A percentile compares a stretch with the other conserved stretches of the same genome.
Evolutionary conservation across 169 alveolate species (phyloP).

Genomic region (Neospora caninum): DNA sequence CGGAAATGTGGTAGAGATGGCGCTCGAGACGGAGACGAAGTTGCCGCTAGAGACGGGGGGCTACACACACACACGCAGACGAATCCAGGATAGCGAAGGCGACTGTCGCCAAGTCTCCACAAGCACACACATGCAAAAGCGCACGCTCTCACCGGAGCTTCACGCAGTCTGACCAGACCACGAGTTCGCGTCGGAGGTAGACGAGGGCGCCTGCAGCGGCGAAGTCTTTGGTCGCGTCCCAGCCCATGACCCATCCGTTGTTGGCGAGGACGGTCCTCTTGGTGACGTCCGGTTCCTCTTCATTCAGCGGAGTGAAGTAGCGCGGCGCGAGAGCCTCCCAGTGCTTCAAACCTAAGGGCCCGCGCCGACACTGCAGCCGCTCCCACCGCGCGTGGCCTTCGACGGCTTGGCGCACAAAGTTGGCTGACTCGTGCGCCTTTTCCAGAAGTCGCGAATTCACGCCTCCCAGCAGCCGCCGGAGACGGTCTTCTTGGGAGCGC

Average conservation of each 20-base stretch:
- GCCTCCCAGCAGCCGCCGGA: background rate
- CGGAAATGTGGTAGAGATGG: too few species aligned
- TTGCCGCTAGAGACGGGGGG: too few species aligned
- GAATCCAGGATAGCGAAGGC: too few species aligned
- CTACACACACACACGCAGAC: too few species aligned
- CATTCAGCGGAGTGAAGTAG: slow-evolving; percentile 76
- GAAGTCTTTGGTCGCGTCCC: slow-evolving; percentile 88
- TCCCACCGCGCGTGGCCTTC: slow-evolving; percentile 68
- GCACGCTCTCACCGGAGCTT: slow-evolving; percentile 73
- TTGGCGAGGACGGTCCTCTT: slow-evolving; percentile 70
- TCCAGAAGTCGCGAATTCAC: slow-evolving; percentile 9
- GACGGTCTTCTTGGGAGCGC: background rate
- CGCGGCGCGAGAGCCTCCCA: slow-evolving; percentile 79
- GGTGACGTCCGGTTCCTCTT: slow-evolving; percentile 61
- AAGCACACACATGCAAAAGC: background rate
- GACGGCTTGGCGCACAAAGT: slow-evolving; percentile 25
- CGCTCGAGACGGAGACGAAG: too few species aligned
- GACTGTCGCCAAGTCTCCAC: background rate
- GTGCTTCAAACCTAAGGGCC: slow-evolving; percentile 72
- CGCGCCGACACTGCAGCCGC: slow-evolving; percentile 71
- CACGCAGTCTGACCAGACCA: slow-evolving; percentile 93
- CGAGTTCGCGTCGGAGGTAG: slow-evolving; percentile 89
- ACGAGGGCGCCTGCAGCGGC: slow-evolving; percentile 89
- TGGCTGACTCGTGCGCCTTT: background rate
- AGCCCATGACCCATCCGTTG: slow-evolving; percentile 88